A percentile compares a stretch with the other conserved stretches of the same genome.
These are phyloP conservation scores for Elaeis oleifera DNA, from an alignment of 202 grass and related monocot species.

Conservation along the genomic window DNA sequence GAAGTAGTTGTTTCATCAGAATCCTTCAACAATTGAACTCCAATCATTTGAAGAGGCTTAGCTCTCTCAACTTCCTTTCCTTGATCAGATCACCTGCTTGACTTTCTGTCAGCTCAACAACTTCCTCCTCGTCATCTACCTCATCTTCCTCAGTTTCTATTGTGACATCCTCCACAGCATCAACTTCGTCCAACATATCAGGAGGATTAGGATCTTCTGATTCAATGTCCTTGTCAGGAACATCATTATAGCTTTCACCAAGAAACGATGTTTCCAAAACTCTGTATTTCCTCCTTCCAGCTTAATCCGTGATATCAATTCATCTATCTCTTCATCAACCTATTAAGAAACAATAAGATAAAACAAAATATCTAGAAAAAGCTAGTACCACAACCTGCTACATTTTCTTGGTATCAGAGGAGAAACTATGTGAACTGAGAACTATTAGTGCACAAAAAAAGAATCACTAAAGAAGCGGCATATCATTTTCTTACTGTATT, in stretches of 20 bases:
- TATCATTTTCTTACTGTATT: too few relatives aligned
- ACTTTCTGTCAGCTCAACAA: slow-evolving; percentile 53
- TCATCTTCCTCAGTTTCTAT: slow-evolving; percentile 70
- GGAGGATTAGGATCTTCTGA: slow-evolving; percentile 41
- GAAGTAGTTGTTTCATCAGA: slow-evolving; percentile 47
- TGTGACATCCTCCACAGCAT: slow-evolving; percentile 16
- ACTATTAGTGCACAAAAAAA: not conserved
- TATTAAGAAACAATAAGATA: slow-evolving; percentile 29
- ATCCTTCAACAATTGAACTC: slow-evolving; percentile 80
- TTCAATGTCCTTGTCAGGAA: slow-evolving; percentile 53
- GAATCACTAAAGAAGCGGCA: too few relatives aligned
- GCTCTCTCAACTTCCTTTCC: slow-evolving; percentile 53
- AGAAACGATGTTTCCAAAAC: slow-evolving; percentile 89
- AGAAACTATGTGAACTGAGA: not conserved
- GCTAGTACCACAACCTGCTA: not conserved
- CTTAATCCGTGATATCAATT: slow-evolving; percentile 81
- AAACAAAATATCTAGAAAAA: not conserved
- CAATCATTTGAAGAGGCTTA: slow-evolving; percentile 85
- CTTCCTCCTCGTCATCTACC: slow-evolving; percentile 60
- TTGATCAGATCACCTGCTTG: slow-evolving; percentile 50
- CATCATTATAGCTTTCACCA: slow-evolving; percentile 64
- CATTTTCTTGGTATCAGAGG: too few relatives aligned
- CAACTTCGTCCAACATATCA: slow-evolving; percentile 28
- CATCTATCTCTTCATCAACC: slow-evolving; percentile 81
- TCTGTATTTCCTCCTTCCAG: slow-evolving; percentile 94